These are phyloP conservation scores for Aspergillus arachidicola DNA, from an alignment of 2,329 filamentous ascomycete genomes.

Conservation along the genomic window DNA sequence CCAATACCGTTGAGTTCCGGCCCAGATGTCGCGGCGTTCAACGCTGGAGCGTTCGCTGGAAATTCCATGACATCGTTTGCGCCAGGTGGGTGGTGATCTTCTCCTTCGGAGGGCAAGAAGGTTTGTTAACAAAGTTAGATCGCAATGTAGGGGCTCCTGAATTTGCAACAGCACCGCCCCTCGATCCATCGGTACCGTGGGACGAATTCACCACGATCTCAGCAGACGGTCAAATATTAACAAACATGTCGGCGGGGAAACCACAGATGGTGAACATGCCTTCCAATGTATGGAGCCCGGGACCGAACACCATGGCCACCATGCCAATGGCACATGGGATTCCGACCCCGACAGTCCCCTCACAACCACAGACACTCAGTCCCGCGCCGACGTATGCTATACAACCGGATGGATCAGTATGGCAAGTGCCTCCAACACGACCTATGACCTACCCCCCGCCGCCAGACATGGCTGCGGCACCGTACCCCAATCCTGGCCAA, in stretches of 20 bases:
- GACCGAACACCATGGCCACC: slow-evolving; percentile 28
- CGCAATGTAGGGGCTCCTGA: slow-evolving; percentile 31
- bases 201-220: slow-evolving; percentile 41
- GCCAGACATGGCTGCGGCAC: slow-evolving; percentile 26
- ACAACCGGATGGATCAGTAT: slow-evolving; percentile 40
- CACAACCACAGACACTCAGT: slow-evolving; percentile 34
- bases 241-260: slow-evolving; percentile 35
- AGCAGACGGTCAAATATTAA: slow-evolving; percentile 39
- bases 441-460: slow-evolving; percentile 40
- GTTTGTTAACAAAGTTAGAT: slow-evolving; percentile 26
- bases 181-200: slow-evolving; percentile 41
- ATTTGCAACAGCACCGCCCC: slow-evolving; percentile 32
- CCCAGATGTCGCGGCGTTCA: slow-evolving; percentile 38
- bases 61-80: slow-evolving; percentile 38
- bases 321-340: slow-evolving; percentile 33
- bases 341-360: slow-evolving; percentile 34
- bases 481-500: slow-evolving; percentile 30
- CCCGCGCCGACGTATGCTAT: slow-evolving; percentile 34
- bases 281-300: slow-evolving; percentile 35
- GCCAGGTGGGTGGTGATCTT: slow-evolving; percentile 33
- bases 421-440: slow-evolving; percentile 35
- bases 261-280: slow-evolving; percentile 37
- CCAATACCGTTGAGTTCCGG: slow-evolving; percentile 37
- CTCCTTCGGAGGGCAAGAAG: background rate
- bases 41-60: slow-evolving; percentile 32